These are phyloP conservation scores for Ceriops tagal DNA, from an alignment of 345 rosid species.

Conservation along the genomic window DNA sequence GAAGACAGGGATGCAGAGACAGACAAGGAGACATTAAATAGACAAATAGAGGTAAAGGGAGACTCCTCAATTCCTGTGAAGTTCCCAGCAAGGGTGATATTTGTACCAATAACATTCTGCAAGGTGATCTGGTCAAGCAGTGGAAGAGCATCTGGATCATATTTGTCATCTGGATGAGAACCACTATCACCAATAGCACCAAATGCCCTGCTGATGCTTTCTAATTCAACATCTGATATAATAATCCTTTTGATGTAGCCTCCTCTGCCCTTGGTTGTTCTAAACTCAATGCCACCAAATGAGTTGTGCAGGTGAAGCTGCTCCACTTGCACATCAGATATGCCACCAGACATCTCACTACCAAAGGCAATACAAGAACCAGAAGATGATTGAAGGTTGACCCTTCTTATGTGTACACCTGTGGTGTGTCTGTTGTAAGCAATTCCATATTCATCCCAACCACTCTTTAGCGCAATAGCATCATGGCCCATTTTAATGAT, in stretches of 20 bases:
- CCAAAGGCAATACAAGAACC: constrained; percentile 88
- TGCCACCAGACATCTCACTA: constrained; percentile 97
- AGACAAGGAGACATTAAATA: constrained; percentile 50
- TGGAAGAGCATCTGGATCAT: constrained; percentile 69
- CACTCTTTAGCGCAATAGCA: constrained; percentile 75
- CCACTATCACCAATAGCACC: constrained; percentile 57
- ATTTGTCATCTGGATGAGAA: constrained; percentile 75
- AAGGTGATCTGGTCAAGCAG: constrained; percentile 42
- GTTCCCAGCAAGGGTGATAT: constrained; percentile 59
- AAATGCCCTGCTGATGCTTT: constrained; percentile 43
- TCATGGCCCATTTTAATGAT: constrained; percentile 68
- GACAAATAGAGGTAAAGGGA: constrained; percentile 69
- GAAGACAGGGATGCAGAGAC: constrained; percentile 30
- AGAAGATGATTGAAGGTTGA: constrained; percentile 56
- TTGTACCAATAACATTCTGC: constrained; percentile 50
- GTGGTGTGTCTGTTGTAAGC: constrained; percentile 61
- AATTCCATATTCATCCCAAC: constrained; percentile 95
- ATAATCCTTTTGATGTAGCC: constrained; percentile 66
- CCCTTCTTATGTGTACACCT: constrained; percentile 56
- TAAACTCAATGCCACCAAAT: constrained; percentile 54
- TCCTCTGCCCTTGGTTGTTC: constrained; percentile 80
- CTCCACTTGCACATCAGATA: constrained; percentile 58
- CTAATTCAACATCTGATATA: constrained; percentile 43
- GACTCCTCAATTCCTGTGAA: constrained; percentile 66
- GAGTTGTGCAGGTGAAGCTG: constrained; percentile 47